A percentile compares a stretch with the other conserved stretches of the same genome.
phyloP scores from a whole-genome alignment of 768 basidiomycete species.

The Mycena albidolilacea region DNA sequence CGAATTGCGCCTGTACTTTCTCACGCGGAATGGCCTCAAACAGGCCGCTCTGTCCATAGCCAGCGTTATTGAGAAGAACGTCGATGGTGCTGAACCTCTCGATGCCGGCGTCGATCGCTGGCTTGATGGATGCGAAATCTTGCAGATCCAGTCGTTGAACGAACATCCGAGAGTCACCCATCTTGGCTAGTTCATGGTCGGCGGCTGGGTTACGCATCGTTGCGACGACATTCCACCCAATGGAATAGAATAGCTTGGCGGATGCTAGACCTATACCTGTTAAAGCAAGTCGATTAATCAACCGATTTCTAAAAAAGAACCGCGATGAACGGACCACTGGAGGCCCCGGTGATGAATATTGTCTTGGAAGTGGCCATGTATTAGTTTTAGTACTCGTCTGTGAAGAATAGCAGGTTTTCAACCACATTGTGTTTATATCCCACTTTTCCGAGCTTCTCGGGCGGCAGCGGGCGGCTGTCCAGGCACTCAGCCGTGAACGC shows the following conservation, averaged over 20 bases:
- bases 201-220: constrained; percentile 40
- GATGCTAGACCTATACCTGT: constrained; percentile 41
- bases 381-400: no score
- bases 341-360: constrained; percentile 42
- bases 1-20: constrained; percentile 40
- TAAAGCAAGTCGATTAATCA: not conserved
- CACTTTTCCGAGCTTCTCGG: no score
- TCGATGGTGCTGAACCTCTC: constrained; percentile 36
- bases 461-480: no score
- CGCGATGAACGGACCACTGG: constrained; percentile 22
- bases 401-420: no score
- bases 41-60: constrained; percentile 40
- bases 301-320: not conserved
- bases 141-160: constrained; percentile 38
- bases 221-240: constrained; percentile 45
- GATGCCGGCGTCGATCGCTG: constrained; percentile 37
- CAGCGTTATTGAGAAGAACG: constrained; percentile 44
- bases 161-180: constrained; percentile 34
- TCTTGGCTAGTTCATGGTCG: constrained; percentile 25
- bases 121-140: constrained; percentile 35
- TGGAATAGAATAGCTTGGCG: constrained; percentile 40
- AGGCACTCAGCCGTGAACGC: no score
- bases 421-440: no score
- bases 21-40: constrained; percentile 43
- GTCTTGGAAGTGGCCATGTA: constrained; percentile 34